phyloP scores from a whole-genome alignment of 2,329 filamentous ascomycete species.

The Penicillium sp. region DNA sequence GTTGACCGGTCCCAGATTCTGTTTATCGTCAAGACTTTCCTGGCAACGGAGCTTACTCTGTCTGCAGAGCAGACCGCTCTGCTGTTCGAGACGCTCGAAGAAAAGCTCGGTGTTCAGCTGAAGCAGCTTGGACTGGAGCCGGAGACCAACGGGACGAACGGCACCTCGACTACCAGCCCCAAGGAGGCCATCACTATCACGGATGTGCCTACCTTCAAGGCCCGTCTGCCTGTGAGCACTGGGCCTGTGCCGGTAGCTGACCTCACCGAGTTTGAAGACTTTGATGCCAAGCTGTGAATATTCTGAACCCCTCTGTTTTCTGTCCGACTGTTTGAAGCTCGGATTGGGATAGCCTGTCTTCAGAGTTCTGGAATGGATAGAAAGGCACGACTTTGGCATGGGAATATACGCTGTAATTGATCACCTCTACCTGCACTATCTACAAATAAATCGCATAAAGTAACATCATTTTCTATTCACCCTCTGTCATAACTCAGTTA shows the following conservation, averaged over 20 bases:
- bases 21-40: constrained; percentile 53
- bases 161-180: constrained; percentile 28
- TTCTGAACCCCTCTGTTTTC: not conserved
- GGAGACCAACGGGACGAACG: constrained; percentile 34
- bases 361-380: not conserved
- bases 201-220: constrained; percentile 80
- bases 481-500: not conserved
- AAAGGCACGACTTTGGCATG: not conserved
- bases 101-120: constrained; percentile 49
- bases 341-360: not conserved
- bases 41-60: constrained; percentile 52
- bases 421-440: not conserved
- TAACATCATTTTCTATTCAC: not conserved
- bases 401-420: not conserved
- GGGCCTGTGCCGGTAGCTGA: constrained; percentile 74
- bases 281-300: constrained; percentile 73
- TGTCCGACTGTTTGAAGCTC: constrained; percentile 2
- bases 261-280: constrained; percentile 81
- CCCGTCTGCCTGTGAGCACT: constrained; percentile 68
- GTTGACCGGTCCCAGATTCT: constrained; percentile 54
- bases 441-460: not conserved
- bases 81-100: constrained; percentile 53
- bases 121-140: constrained; percentile 47
- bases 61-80: constrained; percentile 51
- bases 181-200: constrained; percentile 64